Evolutionary conservation across 1,284 basidiomycete species (phyloP), one percentile per base, ranked within the genome.

Genomic region (Moesziomyces sp.): DNA sequence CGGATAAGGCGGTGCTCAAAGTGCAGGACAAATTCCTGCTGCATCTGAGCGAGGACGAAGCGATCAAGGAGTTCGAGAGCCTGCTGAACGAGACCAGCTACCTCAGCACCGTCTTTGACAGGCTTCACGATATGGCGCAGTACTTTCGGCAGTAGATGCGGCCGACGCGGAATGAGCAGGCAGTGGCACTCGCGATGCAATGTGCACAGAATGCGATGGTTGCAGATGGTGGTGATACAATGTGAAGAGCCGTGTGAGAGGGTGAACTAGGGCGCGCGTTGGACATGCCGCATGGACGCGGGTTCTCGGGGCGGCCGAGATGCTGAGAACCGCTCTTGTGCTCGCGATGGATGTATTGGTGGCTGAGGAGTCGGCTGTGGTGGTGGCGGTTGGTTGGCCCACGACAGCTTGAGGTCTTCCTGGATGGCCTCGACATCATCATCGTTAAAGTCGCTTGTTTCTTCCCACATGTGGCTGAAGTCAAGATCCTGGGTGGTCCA

Each of bases 1-100:
- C 88, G 4, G 88, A 89, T 76, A 88, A 88, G 80, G 88, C 88
- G 0, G 88, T 89, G 14, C 85, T 86, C 75, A 89, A 89, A 85
- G 91, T 99, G 18, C 93, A 97, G 81, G 96, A 98, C 77, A 99
- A 98, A 86, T 99, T 99, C 85, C 88, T 93, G 78, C 86, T 98
- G 55, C 93, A 97, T 83, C 86, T 98, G 30, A 67, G 52, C 38
- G 97, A 84, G 57, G 80, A 76, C 24, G 81, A 84, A 81, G 97
- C 97, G 8, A 95, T 98, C 85, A 93, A 95, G 85, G 93, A 96
- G 83, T 97, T 99, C 79, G 95, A 98, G 86, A 89, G 90, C 28
- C 85, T 98, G 57, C 85, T 99, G 67, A 97, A 96, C 81, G 95
- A 99, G 83, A 97, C 93, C 3, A 94, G 93, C 40, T 96, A 97